Conservation (phyloP, 106 monocot species). For the Dendrobium catenatum region DNA sequence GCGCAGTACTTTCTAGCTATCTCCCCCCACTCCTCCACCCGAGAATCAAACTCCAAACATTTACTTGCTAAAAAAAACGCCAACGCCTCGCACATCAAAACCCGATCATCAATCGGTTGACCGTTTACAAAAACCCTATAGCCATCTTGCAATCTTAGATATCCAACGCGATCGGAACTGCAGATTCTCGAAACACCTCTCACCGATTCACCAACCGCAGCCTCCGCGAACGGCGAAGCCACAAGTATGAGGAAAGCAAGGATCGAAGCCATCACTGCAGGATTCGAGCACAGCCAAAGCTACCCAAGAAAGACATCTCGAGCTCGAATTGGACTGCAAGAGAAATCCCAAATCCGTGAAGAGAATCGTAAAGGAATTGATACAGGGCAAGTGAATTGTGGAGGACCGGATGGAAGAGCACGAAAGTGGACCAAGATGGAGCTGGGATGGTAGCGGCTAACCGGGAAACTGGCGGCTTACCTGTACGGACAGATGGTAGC, state of each 20-base stretch:
- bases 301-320: background rate
- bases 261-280: conserved; percentile 3
- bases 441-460: background rate
- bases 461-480: conserved; percentile 8
- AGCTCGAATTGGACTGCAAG: background rate
- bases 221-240: background rate
- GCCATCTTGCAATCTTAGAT: conserved; percentile 14
- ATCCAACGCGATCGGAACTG: conserved; percentile 15
- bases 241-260: conserved; percentile 9
- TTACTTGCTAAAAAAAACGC: conserved; percentile 4
- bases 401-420: background rate
- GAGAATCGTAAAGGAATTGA: background rate
- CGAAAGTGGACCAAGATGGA: background rate
- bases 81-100: conserved; percentile 8
- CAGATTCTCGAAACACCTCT: conserved; percentile 9
- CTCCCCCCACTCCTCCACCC: conserved; percentile 5
- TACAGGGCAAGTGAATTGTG: background rate
- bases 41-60: conserved; percentile 12
- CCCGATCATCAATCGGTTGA: conserved; percentile 10
- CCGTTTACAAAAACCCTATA: conserved; percentile 8
- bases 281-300: background rate
- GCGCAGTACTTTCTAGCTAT: conserved; percentile 6
- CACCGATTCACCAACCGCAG: background rate
- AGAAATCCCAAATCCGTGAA: background rate
- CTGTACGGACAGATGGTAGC: background rate